A percentile compares a stretch with the other conserved stretches of the same genome.
phyloP scores from a whole-genome alignment of 805 yeast species.

The Wickerhamiella vanderwaltii region DNA sequence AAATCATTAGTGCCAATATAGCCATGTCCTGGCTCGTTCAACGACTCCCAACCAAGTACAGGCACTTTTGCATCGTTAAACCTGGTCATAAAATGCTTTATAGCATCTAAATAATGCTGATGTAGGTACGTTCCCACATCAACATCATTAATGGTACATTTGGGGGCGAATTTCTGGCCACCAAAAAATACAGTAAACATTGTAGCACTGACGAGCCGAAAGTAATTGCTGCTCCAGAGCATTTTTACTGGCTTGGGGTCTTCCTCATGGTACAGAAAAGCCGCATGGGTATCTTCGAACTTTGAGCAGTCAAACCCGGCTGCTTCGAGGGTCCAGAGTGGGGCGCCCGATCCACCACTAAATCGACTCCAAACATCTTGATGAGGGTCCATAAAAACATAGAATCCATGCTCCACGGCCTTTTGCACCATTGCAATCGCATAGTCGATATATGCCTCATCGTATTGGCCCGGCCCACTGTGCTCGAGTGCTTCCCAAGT shows the following conservation, averaged over 20 bases:
- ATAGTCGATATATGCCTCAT: constrained; percentile 61
- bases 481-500: constrained; percentile 93
- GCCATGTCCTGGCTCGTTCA: constrained; percentile 80
- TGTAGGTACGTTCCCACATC: constrained; percentile 74
- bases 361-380: constrained; percentile 90
- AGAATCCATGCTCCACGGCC: constrained; percentile 46
- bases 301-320: constrained; percentile 71
- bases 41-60: constrained; percentile 63
- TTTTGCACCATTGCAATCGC: constrained; percentile 49
- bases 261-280: constrained; percentile 55
- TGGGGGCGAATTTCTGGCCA: constrained; percentile 65
- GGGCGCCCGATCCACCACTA: constrained; percentile 91
- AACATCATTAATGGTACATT: constrained; percentile 52
- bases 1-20: constrained; percentile 52
- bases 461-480: constrained; percentile 70
- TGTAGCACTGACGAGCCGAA: constrained; percentile 57
- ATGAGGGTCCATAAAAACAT: constrained; percentile 76
- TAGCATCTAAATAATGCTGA: constrained; percentile 43
- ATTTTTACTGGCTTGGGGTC: constrained; percentile 39
- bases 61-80: constrained; percentile 30
- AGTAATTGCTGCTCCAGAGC: constrained; percentile 87
- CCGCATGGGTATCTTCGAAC: constrained; percentile 64
- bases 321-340: constrained; percentile 84
- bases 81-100: constrained; percentile 36
- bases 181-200: constrained; percentile 83